These are phyloP conservation scores for Inga oerstediana DNA, from an alignment of 306 rosid species.

Conservation along the genomic window DNA sequence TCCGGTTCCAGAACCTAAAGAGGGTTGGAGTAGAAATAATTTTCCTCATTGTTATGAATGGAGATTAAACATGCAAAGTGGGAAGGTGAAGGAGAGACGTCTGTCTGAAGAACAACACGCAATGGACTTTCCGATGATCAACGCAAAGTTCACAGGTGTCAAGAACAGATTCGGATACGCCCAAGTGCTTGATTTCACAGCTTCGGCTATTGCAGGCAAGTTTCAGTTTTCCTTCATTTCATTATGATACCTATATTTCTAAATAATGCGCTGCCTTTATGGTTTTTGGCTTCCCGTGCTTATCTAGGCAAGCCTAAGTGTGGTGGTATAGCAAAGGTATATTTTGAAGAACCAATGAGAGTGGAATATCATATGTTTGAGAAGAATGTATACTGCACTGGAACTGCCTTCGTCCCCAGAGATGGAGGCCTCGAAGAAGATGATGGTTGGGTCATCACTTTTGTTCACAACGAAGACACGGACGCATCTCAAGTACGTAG, in stretches of 20 bases:
- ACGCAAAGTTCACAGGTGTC: slow-evolving; percentile 48
- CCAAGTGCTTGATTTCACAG: slow-evolving; percentile 52
- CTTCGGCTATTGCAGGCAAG: slow-evolving; percentile 51
- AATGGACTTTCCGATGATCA: slow-evolving; percentile 78
- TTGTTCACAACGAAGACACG: slow-evolving; percentile 75
- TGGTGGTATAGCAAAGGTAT: slow-evolving; percentile 63
- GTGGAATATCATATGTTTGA: slow-evolving; percentile 69
- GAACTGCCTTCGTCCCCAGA: slow-evolving; percentile 62
- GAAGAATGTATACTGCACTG: slow-evolving; percentile 61
- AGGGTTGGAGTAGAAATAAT: not conserved
- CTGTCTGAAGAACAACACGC: slow-evolving; percentile 34
- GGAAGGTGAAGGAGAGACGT: slow-evolving; percentile 54
- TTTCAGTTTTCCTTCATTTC: not conserved
- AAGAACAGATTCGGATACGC: slow-evolving; percentile 58
- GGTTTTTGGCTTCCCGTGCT: not conserved
- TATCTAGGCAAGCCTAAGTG: slow-evolving; percentile 45
- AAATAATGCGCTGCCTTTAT: not conserved
- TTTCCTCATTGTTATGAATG: slow-evolving; percentile 44
- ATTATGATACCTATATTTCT: not conserved
- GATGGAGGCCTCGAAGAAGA: slow-evolving; percentile 62
- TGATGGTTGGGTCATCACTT: slow-evolving; percentile 77
- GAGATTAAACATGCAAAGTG: slow-evolving; percentile 64
- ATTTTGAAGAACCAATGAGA: slow-evolving; percentile 44
- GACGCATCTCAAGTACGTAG: slow-evolving; percentile 1
- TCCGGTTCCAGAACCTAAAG: not conserved